Evolutionary conservation across 495 filamentous ascomycete species (phyloP), one percentile per base, ranked within the genome.

Genomic region (Daldinia grandis): DNA sequence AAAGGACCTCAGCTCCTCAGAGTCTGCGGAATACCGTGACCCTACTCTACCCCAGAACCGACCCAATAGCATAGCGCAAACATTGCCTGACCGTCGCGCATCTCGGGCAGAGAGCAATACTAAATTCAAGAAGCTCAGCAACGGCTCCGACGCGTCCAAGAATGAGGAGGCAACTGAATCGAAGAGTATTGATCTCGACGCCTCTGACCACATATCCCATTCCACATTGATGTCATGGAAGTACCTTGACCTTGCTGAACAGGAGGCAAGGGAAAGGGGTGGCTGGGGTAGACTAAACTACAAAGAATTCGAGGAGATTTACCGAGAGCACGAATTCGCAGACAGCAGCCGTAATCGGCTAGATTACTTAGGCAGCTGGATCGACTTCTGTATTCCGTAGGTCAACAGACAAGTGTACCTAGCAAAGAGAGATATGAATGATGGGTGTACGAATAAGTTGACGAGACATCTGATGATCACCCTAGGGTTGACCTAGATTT

Each of bases 321-420:
- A 94, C 82, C 87, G 85, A 58, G 83, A 83, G 15, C 75, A 77
- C 17, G 75, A 77, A 60, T 84, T 86, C 55, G 86, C 88, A 51
- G 89, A 89, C 35, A 80, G 82, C 42, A 80, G 75, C 5, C 79
- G 81, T 4, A 82, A 80, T 58, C 75, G 85, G 25, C 83, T 96
- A 62, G 90, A 89, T 57, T 95, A 95, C 79, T 82, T 95, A 33
- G 91, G 90, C 17, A 90, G 84, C 61, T 97, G 93, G 93, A 93
- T 94, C 74, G 92, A 95, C 77, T 91, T 94, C 74, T 88, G 86
- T 73, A 86, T 88, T 62, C 85, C 86, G 10, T 84, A 80, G 69
- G 38, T 47, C 0, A 5, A 35, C 4, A 35, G 10, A 35, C 10
- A 35, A 35, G 14, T 4, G 33, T 4, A 14, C 1, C 10, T 35